phyloP scores from a whole-genome alignment of 176 grass and related monocot genomes.

The Oryza longistaminata region DNA sequence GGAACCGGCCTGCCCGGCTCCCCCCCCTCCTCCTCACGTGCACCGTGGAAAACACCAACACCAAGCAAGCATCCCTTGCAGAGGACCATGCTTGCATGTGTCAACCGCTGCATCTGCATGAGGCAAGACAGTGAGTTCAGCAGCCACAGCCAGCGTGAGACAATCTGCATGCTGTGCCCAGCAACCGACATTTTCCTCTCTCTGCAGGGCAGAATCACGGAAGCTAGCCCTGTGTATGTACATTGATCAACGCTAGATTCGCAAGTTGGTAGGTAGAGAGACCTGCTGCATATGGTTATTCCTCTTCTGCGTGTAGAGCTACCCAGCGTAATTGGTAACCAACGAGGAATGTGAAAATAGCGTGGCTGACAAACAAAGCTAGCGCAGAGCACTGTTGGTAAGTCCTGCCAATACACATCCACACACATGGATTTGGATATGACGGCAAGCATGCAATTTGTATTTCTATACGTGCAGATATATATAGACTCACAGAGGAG shows the following conservation, averaged over 20 bases:
- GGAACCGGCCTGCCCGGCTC: slow-evolving; percentile 33
- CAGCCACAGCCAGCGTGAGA: not conserved
- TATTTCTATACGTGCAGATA: not conserved
- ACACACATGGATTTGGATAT: not conserved
- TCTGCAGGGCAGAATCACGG: not conserved
- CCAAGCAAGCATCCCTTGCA: not conserved
- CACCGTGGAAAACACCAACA: slow-evolving; percentile 52
- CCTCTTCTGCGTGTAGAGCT: not conserved
- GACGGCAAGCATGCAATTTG: not conserved
- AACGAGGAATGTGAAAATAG: not conserved
- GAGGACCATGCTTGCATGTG: not conserved
- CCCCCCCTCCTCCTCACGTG: slow-evolving; percentile 66
- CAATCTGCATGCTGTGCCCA: not conserved
- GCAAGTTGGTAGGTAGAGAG: not conserved
- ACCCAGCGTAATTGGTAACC: not conserved
- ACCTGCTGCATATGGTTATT: not conserved
- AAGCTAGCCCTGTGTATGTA: not conserved
- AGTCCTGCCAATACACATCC: not conserved
- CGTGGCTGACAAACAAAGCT: not conserved
- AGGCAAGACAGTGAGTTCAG: not conserved
- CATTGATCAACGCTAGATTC: not conserved
- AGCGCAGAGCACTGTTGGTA: not conserved
- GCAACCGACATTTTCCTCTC: not conserved
- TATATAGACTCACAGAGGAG: not conserved
- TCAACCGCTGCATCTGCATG: not conserved